A percentile compares a stretch with the other conserved stretches of the same genome.
Evolutionary conservation across 2,329 filamentous ascomycete genomes (phyloP).

Genomic region (Verticillium nonalfalfae): DNA sequence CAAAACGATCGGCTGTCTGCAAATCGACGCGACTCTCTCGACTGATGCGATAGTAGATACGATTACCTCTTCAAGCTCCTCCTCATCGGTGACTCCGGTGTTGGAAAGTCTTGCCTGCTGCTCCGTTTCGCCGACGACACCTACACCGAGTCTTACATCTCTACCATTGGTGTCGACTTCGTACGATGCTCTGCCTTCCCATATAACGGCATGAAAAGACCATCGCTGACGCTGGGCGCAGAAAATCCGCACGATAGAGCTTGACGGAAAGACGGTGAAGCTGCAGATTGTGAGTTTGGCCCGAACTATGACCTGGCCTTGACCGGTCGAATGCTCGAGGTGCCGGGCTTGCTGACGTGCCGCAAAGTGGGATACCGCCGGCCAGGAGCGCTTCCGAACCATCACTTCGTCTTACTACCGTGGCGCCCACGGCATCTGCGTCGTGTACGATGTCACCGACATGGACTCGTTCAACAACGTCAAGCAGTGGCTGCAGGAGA

Average conservation of each 20-base stretch:
- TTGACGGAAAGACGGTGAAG: constrained; percentile 99
- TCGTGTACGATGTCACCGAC: constrained; percentile 99
- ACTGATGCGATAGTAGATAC: constrained; percentile 63
- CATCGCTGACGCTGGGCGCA: constrained; percentile 28
- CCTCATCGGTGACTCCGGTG: constrained; percentile 99
- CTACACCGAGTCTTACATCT: constrained; percentile 99
- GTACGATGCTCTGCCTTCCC: constrained; percentile 46
- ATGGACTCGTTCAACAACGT: constrained; percentile 99
- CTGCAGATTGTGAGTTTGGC: constrained; percentile 80
- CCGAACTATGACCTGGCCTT: neutral
- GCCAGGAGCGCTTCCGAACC: constrained; percentile 98
- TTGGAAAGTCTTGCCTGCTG: constrained; percentile 98
- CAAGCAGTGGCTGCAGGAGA: constrained; percentile 99
- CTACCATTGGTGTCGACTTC: constrained; percentile 98
- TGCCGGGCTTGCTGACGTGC: constrained; percentile 20
- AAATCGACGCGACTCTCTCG: constrained; percentile 1
- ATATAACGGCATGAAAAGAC: neutral
- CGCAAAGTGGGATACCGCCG: constrained; percentile 92
- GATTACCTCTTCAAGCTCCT: constrained; percentile 99
- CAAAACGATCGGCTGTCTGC: neutral
- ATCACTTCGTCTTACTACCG: constrained; percentile 99
- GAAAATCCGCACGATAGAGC: constrained; percentile 99
- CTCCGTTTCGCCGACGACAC: constrained; percentile 98
- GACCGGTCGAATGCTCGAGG: neutral
- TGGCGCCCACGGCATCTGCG: constrained; percentile 97